Evolutionary conservation across 495 filamentous ascomycete species (phyloP), one percentile per base, ranked within the genome.

Genomic region (Tuber calosporum): DNA sequence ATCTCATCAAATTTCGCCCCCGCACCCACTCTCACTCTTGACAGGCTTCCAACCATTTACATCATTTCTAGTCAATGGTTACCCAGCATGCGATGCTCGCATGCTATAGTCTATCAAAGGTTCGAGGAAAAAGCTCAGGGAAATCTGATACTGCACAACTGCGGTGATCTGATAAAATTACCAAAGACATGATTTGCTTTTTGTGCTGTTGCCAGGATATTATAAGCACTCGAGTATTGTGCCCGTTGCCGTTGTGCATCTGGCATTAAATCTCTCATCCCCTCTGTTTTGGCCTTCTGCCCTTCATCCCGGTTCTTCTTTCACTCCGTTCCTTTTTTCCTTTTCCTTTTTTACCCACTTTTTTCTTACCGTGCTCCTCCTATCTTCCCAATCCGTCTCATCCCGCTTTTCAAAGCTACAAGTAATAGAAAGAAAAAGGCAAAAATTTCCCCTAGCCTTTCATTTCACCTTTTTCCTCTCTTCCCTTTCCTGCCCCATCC

Each of bases 181-280:
- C 19, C 42, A 15, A 43, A 43, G 42, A 43, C 15, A 1, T 43
- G n/a, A 13, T 43, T 43, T 43, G 4, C 11, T 43, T 43, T 43
- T 15, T 15, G 17, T 19, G 4, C 42, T 1, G 42, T 43, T 19
- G 42, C 42, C 42, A 0, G 42, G 42, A 15, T 1, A 43, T 43
- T n/a, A n/a, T n/a, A n/a, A n/a, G n/a, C n/a, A n/a, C n/a, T n/a
- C n/a, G n/a, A n/a, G n/a, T n/a, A n/a, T n/a, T n/a, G n/a, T n/a
- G n/a, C n/a, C 42, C 42, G 42, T 43, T 43, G 13, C 42, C 42
- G 15, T 11, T 43, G 42, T 19, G 42, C 42, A n/a, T n/a, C n/a
- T n/a, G n/a, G n/a, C n/a, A 43, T 43, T 58, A 58, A 58, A 58
- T 58, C 53, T 58, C 53, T 58, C 53, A 58, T 58, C n/a, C 53